Evolutionary conservation across 345 rosid species (phyloP).

Genomic region (Camelina hispida): DNA sequence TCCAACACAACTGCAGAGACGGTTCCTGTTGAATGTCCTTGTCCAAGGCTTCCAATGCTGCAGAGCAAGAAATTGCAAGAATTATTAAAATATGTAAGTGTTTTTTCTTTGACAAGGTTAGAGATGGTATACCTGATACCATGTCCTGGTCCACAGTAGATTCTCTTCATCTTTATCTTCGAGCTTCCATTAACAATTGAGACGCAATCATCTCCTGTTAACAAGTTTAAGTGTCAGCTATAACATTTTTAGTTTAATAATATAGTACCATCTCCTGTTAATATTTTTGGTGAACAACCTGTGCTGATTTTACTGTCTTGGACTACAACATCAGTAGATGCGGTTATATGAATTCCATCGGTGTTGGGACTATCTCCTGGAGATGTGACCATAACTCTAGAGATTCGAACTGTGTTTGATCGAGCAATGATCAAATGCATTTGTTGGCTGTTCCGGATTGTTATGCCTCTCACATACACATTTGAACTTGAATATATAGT

Average conservation of each 20-base stretch:
- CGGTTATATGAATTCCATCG: conserved; percentile 91
- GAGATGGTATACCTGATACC: conserved; percentile 69
- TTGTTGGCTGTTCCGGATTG: conserved; percentile 92
- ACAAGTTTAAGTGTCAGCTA: conserved; percentile 21
- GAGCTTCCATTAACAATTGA: conserved; percentile 90
- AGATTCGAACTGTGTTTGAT: conserved; percentile 65
- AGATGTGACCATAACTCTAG: conserved; percentile 67
- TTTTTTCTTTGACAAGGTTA: background rate
- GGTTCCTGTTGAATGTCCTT: conserved; percentile 71
- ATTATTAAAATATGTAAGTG: background rate
- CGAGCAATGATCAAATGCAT: conserved; percentile 85
- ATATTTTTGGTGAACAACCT: conserved; percentile 53
- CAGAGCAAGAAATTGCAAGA: background rate
- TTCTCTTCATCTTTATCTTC: conserved; percentile 77
- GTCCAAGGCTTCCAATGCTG: conserved; percentile 97
- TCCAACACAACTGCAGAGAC: conserved; percentile 89
- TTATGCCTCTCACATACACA: conserved; percentile 72
- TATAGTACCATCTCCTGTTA: background rate
- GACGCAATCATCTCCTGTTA: conserved; percentile 90
- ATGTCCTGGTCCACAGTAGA: conserved; percentile 97
- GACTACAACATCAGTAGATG: conserved; percentile 71
- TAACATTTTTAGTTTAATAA: background rate
- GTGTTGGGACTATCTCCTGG: conserved; percentile 98
- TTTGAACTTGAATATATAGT: conserved; percentile 91
- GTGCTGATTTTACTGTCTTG: conserved; percentile 96